These are phyloP conservation scores for Vitis hybrid DNA, from an alignment of 177 flowering plant genomes.

Conservation along the genomic window DNA sequence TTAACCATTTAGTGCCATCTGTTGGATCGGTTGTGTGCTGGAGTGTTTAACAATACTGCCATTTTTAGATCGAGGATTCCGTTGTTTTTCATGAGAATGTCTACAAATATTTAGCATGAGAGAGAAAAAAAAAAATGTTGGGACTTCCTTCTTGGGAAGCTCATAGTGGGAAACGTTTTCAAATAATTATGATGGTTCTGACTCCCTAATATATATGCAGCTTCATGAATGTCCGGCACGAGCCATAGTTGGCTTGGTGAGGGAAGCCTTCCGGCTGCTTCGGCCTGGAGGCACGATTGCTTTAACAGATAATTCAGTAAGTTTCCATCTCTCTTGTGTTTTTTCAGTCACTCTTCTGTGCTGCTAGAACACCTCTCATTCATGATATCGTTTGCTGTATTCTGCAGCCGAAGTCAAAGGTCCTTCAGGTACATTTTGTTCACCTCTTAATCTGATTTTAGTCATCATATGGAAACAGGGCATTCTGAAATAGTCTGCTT, in stretches of 20 bases:
- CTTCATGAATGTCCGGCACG: slow-evolving; percentile 73
- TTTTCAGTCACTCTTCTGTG: background rate
- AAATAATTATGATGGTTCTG: too few species aligned
- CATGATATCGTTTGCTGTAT: background rate
- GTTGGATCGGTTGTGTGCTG: too few species aligned
- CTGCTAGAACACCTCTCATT: background rate
- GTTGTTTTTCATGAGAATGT: too few species aligned
- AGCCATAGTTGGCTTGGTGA: slow-evolving; percentile 50
- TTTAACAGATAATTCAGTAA: slow-evolving; percentile 63
- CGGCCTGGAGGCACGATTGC: slow-evolving; percentile 78
- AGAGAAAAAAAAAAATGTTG: too few species aligned
- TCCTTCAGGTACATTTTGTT: slow-evolving; percentile 53
- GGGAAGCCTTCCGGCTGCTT: slow-evolving; percentile 67
- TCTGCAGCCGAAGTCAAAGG: slow-evolving; percentile 79
- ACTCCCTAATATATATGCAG: slow-evolving; percentile 27
- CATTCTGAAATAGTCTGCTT: too few species aligned
- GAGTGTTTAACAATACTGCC: too few species aligned
- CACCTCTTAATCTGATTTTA: background rate
- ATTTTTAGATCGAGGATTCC: too few species aligned
- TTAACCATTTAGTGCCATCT: too few species aligned
- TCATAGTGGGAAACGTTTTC: too few species aligned
- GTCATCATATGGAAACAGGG: background rate
- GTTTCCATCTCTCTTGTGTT: background rate
- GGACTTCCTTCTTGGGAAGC: too few species aligned
- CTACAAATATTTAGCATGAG: accelerated